Evolutionary conservation across 345 rosid species (phyloP).

Genomic region (Citrus unshiu): DNA sequence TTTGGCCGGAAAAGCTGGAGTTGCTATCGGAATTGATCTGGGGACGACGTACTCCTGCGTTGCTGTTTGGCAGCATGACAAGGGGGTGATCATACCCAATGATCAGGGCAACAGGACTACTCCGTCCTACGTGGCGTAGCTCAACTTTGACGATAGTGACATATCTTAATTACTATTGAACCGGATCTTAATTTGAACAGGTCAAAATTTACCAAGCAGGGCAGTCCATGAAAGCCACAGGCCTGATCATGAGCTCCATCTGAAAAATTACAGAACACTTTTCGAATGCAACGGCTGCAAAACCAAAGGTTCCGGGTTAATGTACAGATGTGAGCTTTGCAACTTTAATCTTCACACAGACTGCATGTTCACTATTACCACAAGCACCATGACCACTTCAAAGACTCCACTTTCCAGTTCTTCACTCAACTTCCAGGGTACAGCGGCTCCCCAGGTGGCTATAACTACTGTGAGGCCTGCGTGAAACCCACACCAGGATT

Average conservation of each 20-base stretch:
- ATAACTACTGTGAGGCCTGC: slow-evolving; percentile 1
- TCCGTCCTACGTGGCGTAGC: slow-evolving; percentile 18
- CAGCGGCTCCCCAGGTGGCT: not conserved
- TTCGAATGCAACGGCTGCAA: not conserved
- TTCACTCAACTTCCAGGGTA: not conserved
- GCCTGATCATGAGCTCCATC: not conserved
- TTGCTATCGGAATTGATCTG: slow-evolving; percentile 53
- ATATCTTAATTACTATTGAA: too few species aligned
- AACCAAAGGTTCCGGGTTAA: not conserved
- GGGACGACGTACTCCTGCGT: slow-evolving; percentile 54
- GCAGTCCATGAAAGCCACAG: not conserved
- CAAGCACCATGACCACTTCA: not conserved
- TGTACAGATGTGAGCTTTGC: not conserved
- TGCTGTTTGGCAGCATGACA: slow-evolving; percentile 48
- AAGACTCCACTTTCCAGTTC: not conserved
- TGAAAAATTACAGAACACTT: not conserved
- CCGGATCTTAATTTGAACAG: too few species aligned
- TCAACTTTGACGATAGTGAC: too few species aligned
- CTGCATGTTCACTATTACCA: not conserved
- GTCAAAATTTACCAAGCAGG: not conserved
- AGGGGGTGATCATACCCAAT: slow-evolving; percentile 49
- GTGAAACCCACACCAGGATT: not conserved
- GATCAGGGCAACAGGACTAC: slow-evolving; percentile 50
- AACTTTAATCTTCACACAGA: not conserved
- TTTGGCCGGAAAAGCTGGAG: slow-evolving; percentile 50